phyloP scores from a whole-genome alignment of 129 eudicot species.

The Scalesia atractyloides region DNA sequence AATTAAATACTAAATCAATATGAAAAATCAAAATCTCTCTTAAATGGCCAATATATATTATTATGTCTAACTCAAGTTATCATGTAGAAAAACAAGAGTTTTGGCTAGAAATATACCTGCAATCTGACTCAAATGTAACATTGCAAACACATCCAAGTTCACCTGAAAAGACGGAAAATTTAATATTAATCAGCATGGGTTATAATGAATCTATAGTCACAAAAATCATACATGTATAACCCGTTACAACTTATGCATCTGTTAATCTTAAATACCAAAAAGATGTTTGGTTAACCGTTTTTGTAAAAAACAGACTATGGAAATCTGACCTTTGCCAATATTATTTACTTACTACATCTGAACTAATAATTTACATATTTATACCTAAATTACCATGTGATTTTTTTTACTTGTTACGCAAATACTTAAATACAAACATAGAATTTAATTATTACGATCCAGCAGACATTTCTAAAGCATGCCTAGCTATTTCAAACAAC shows the following conservation, averaged over 20 bases:
- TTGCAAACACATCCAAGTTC: conserved; percentile 81
- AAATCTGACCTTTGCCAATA: neutral
- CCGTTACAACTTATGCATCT: neutral
- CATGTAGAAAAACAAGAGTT: conserved; percentile 18
- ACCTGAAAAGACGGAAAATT: conserved; percentile 42
- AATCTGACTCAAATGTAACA: conserved; percentile 60
- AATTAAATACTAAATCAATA: neutral
- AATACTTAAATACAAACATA: neutral
- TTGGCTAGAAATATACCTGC: conserved; percentile 58
- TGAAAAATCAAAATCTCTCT: neutral
- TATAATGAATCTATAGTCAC: conserved; percentile 14
- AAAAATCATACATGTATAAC: neutral
- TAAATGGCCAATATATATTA: neutral
- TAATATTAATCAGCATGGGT: neutral
- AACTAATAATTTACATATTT: neutral
- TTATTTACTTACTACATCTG: neutral
- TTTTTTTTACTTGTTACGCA: neutral
- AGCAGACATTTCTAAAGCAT: neutral
- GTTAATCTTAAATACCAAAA: neutral
- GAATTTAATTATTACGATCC: neutral
- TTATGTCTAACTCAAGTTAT: conserved; percentile 11
- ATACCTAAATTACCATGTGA: neutral
- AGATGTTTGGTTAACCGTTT: neutral
- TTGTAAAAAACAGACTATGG: conserved; percentile 9
- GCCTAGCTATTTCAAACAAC: neutral